These are phyloP conservation scores for Metschnikowia proteae DNA, from an alignment of 805 yeast species.

Conservation along the genomic window DNA sequence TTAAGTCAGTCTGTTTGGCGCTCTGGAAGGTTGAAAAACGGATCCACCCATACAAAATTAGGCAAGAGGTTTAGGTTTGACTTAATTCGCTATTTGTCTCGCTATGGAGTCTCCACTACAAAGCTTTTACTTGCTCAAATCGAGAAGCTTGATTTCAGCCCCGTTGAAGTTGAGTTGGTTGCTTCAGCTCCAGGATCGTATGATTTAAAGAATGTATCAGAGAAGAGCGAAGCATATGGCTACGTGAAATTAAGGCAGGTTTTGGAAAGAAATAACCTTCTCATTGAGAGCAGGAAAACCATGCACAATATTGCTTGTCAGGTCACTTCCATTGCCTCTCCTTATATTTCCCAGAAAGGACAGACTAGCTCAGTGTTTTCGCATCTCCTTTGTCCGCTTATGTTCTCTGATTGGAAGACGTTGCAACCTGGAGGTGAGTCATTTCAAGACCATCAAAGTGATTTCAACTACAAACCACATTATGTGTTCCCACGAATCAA, in stretches of 20 bases:
- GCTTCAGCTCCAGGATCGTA: constrained; percentile 51
- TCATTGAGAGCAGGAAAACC: constrained; percentile 16
- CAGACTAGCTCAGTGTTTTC: constrained; percentile 41
- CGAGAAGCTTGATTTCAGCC: constrained; percentile 39
- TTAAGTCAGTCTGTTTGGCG: constrained; percentile 69
- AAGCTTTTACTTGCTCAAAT: constrained; percentile 27
- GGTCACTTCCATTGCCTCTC: constrained; percentile 48
- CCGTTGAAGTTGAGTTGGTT: constrained; percentile 49
- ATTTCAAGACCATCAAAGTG: constrained; percentile 20
- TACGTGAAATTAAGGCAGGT: constrained; percentile 46
- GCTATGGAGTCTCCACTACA: constrained; percentile 35
- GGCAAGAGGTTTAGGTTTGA: constrained; percentile 41
- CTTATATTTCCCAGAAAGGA: constrained; percentile 26
- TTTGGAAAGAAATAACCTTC: constrained; percentile 31
- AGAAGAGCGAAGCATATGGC: constrained; percentile 37
- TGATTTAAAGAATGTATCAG: constrained; percentile 13
- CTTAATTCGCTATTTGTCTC: constrained; percentile 41
- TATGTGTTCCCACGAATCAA: constrained; percentile 44
- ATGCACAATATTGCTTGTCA: constrained; percentile 39
- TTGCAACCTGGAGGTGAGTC: constrained; percentile 25
- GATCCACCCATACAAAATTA: constrained; percentile 5
- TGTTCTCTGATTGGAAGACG: constrained; percentile 28
- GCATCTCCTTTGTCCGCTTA: constrained; percentile 46
- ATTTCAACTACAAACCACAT: constrained; percentile 28
- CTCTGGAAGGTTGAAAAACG: constrained; percentile 41